Evolutionary conservation across 2,329 filamentous ascomycete species (phyloP).

Genomic region (Monosporascus sp.): DNA sequence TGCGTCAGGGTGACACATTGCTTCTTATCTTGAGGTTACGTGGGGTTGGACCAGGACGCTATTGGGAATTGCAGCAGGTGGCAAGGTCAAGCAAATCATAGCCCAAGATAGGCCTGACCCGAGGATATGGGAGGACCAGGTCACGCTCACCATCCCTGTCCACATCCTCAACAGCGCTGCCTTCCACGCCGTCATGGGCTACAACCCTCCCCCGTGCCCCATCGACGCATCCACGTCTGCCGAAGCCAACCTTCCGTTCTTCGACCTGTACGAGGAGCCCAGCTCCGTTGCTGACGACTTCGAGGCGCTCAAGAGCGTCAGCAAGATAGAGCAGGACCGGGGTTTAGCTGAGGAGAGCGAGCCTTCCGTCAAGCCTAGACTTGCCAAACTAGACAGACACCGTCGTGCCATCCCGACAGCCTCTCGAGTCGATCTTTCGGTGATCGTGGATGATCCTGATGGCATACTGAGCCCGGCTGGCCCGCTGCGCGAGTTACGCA

Average conservation of each 20-base stretch:
- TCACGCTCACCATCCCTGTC: conserved; percentile 17
- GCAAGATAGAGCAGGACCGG: conserved; percentile 11
- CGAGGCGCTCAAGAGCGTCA: conserved; percentile 10
- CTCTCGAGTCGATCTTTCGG: not conserved
- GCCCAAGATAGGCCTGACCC: not conserved
- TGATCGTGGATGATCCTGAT: conserved; percentile 9
- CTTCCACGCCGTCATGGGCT: conserved; percentile 32
- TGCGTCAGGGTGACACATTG: too few species aligned
- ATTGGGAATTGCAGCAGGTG: conserved; percentile 14
- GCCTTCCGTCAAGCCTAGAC: conserved; percentile 1
- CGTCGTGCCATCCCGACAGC: not conserved
- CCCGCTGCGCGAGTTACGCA: conserved; percentile 11
- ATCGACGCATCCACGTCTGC: conserved; percentile 30
- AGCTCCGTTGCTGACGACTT: conserved; percentile 12
- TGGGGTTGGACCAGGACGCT: too few species aligned
- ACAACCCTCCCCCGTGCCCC: conserved; percentile 28
- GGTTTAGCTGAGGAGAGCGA: conserved; percentile 6
- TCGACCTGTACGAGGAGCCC: conserved; percentile 21
- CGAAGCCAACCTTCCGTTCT: conserved; percentile 32
- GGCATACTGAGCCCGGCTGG: conserved; percentile 10
- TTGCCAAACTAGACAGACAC: not conserved
- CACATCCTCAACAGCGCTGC: conserved; percentile 33
- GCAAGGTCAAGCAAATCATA: conserved; percentile 14
- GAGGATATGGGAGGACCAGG: conserved; percentile 2
- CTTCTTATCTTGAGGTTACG: too few species aligned